phyloP scores from a whole-genome alignment of 106 monocot genomes.

The Dendrobium officinale region DNA sequence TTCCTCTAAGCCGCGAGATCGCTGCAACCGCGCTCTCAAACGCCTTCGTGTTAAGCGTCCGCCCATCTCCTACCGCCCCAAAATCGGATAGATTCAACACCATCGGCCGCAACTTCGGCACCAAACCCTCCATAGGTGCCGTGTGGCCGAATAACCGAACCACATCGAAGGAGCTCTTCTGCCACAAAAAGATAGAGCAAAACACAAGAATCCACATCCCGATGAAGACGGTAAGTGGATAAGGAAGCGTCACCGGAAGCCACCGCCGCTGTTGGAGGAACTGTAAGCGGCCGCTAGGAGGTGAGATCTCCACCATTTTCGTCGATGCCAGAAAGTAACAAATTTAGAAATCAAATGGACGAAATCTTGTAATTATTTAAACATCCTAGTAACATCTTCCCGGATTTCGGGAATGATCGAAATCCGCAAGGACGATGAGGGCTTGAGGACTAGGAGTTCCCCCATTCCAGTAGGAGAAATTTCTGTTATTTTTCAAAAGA shows the following conservation, averaged over 20 bases:
- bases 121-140: background rate
- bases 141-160: slow-evolving; percentile 14
- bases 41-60: slow-evolving; percentile 39
- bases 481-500: background rate
- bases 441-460: background rate
- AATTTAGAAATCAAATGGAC: background rate
- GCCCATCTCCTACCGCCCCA: slow-evolving; percentile 41
- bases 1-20: slow-evolving; percentile 24
- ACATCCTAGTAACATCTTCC: background rate
- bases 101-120: slow-evolving; percentile 22
- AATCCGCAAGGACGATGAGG: background rate
- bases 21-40: slow-evolving; percentile 49
- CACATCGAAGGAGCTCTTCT: slow-evolving; percentile 22
- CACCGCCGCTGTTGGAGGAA: slow-evolving; percentile 20
- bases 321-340: background rate
- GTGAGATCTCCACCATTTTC: slow-evolving; percentile 19
- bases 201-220: slow-evolving; percentile 38
- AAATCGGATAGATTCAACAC: slow-evolving; percentile 35
- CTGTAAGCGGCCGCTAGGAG: slow-evolving; percentile 19
- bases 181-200: slow-evolving; percentile 40
- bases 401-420: background rate
- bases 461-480: background rate
- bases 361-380: background rate
- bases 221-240: slow-evolving; percentile 16
- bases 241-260: slow-evolving; percentile 8